phyloP scores from a whole-genome alignment of 306 rosid genomes.

The Vigna hirtella region DNA sequence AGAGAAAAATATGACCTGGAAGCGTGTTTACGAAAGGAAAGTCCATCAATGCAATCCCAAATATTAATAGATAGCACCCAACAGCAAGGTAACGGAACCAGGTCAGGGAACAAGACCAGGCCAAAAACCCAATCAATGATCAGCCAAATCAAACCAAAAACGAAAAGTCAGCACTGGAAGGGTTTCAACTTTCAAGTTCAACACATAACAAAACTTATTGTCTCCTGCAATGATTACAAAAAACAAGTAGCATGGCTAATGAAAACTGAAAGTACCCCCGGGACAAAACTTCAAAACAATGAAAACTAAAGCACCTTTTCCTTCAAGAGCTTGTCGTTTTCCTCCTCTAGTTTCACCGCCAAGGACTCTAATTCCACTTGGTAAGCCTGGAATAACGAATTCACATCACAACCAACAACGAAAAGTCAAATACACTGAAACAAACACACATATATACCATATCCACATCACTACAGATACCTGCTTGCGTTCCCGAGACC shows the following conservation, averaged over 20 bases:
- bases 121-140: constrained; percentile 10
- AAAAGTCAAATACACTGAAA: neutral
- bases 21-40: neutral
- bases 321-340: constrained; percentile 73
- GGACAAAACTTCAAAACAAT: neutral
- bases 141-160: neutral
- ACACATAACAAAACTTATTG: constrained; percentile 5
- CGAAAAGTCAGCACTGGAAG: constrained; percentile 7
- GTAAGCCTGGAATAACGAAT: constrained; percentile 67
- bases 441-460: neutral
- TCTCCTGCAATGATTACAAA: neutral
- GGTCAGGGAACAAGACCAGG: constrained; percentile 25
- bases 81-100: constrained; percentile 3
- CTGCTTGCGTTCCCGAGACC: constrained; percentile 60
- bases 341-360: constrained; percentile 81
- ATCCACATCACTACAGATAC: neutral
- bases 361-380: constrained; percentile 87
- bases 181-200: constrained; percentile 6
- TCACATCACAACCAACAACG: constrained; percentile 10
- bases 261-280: neutral
- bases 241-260: neutral
- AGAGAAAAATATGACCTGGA: constrained; percentile 8
- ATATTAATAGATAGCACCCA: neutral
- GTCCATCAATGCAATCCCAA: constrained; percentile 21
- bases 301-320: constrained; percentile 68